Base-by-base conservation (phyloP, 768 basidiomycete species). In the Amyloporia xantha region DNA sequence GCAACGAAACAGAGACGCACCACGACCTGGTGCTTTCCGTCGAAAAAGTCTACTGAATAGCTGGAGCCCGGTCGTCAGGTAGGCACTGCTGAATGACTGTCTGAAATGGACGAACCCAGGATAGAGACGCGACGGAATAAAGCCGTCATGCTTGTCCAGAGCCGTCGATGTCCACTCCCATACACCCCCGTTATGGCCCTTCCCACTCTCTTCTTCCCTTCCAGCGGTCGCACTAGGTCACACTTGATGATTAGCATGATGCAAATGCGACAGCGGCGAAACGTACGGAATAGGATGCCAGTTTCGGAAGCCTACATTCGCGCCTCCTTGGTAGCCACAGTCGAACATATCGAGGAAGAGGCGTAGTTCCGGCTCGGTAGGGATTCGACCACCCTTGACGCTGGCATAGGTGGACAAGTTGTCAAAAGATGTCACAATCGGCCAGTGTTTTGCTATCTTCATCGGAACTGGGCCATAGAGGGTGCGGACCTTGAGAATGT, bases 161-260 rank as follows among this genome's bases (percentile, higher is more conserved):
- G 75, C 56, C 13, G 92, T 93, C 17, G 85, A 86, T 0, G 95
- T 96, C 94, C 94, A 98, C 70, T 97, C 93, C 93, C 95, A 99
- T 13, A 96, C 86, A 4, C 96, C 96, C 5, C 96, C 96, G 56
- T 99, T 97, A 53, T 82, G 79, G 10, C 89, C 86, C 62, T 70
- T 77, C 2, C 81, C 79, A 19, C 65, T 73, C 49, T 62, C 59
- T 44, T 64, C 69, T 51, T 69, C 68, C 52, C 72, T 65, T 28
- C 86, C 88, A 2, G 79, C 79, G 37, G 88, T 90, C 19, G 86
- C 79, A 25, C 86, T 88, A 42, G 9, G 40, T 10, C 13, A n/a
- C 13, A 21, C 21, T 33, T 38, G 6, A 43, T 40, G 44, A 21
- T 52, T 44, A 50, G 53, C 39, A 44, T 28, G 12, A 27, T 19